Evolutionary conservation across 495 filamentous ascomycete genomes (phyloP), one percentile per base, ranked within the genome.

Genomic region (Tuber melanosporum): DNA sequence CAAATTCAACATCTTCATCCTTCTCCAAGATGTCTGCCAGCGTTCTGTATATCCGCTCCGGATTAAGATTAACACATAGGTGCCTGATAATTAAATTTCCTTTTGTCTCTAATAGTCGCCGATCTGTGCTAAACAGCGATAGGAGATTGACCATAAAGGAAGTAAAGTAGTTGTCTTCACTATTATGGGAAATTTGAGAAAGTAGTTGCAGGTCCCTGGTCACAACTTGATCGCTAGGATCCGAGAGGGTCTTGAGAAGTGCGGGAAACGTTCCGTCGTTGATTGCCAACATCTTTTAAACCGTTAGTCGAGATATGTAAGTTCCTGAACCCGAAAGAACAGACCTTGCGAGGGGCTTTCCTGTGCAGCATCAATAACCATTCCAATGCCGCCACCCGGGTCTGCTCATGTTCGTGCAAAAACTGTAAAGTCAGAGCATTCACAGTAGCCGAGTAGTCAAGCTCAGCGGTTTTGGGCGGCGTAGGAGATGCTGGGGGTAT

Each of bases 321-420:
- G 62, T 52, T 17, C 39, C 14, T 44, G 20, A 8, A 45, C 74
- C 71, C 72, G 32, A n/a, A 42, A 20, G 26, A 36, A 75, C 75
- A 22, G 62, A 97, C 93, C 84, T 97, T 98, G 36, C 92, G 89
- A 32, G 95, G 96, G 14, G 95, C 94, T 85, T 97, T 98, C 70
- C 91, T 89, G 83, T 99, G 95, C 73, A 99, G 87, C 95, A 98
- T 97, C 72, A 98, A 93, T 43, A 99, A 88, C 96, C 96, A 99
- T 10, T 92, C 93, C 47, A 99, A 86, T 9, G 96, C 94, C 43
- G 94, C 95, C 45, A 98, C 94, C 74, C 96, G 89, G 0, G 96
- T 98, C 52, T 93, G 94, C 86, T 98, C 96, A 82, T 98, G 93
- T 81, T 98, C 95, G 83, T 98, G 97, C 70, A 98, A 85, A 83